Conservation (phyloP, 768 basidiomycete genomes). For the Coprinopsis sp. region DNA sequence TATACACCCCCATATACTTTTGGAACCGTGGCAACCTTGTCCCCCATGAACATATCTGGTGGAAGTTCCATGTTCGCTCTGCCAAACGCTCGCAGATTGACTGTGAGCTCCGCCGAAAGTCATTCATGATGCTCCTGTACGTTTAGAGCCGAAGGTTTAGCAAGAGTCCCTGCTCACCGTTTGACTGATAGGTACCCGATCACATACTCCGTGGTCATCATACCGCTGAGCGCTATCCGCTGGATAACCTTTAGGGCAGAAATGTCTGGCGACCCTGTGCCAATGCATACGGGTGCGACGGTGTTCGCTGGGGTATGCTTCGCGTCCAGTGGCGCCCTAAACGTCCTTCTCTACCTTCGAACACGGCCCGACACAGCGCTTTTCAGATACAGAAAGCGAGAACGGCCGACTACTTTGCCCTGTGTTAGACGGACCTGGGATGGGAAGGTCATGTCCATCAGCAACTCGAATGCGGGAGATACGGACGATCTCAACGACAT, state of each 20-base stretch:
- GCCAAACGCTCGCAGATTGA: neutral
- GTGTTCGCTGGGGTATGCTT: slow-evolving; percentile 30
- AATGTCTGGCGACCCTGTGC: slow-evolving; percentile 2
- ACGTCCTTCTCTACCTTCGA: slow-evolving; percentile 33
- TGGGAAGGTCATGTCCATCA: too few species aligned
- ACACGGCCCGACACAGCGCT: slow-evolving; percentile 32
- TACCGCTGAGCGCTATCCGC: slow-evolving; percentile 37
- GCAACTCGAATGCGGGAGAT: too few species aligned
- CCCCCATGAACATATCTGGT: slow-evolving; percentile 28
- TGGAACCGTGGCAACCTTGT: slow-evolving; percentile 31
- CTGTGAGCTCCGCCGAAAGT: neutral
- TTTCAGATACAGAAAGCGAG: too few species aligned
- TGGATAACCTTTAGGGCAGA: slow-evolving; percentile 31
- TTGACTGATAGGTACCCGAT: slow-evolving; percentile 39
- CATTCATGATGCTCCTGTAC: neutral
- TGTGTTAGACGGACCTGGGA: too few species aligned
- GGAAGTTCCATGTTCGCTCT: slow-evolving; percentile 19
- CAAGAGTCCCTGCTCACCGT: too few species aligned
- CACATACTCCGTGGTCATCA: slow-evolving; percentile 31
- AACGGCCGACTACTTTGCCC: too few species aligned
- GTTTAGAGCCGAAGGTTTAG: too few species aligned
- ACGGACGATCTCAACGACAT: too few species aligned
- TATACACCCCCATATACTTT: slow-evolving; percentile 34
- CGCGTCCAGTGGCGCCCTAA: slow-evolving; percentile 35
- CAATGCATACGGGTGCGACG: slow-evolving; percentile 25